These are phyloP conservation scores for Circinella umbellata DNA, from an alignment of 371 early-diverging fungal genomes.

Conservation along the genomic window DNA sequence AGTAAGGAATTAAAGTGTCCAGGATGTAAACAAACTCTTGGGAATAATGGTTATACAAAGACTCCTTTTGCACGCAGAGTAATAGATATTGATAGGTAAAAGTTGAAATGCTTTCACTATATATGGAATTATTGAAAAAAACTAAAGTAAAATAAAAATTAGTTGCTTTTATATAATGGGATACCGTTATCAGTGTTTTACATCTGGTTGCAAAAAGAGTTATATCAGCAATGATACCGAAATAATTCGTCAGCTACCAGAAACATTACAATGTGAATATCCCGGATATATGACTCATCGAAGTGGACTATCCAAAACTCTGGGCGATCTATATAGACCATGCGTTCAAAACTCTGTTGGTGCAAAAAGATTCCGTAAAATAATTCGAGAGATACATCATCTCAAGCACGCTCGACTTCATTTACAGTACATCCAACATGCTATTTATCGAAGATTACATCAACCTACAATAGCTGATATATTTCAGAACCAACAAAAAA, in stretches of 20 bases:
- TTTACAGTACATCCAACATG: background rate
- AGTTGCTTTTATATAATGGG: constrained; percentile 3
- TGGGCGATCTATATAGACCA: background rate
- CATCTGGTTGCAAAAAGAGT: too few species aligned
- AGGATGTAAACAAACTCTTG: background rate
- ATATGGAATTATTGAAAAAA: background rate
- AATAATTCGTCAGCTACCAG: too few species aligned
- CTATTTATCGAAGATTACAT: background rate
- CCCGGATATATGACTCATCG: too few species aligned
- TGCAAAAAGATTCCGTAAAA: background rate
- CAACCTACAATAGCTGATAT: too few species aligned
- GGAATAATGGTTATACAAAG: background rate
- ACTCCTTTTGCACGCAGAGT: background rate
- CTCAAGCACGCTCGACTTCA: background rate
- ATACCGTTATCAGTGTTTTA: background rate
- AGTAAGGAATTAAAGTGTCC: background rate
- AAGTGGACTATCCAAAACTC: background rate
- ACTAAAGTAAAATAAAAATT: background rate
- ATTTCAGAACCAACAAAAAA: too few species aligned
- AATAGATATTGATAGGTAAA: background rate
- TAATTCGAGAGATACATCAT: background rate
- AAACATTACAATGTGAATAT: too few species aligned
- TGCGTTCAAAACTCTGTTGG: constrained; percentile 4
- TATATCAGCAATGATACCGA: too few species aligned
- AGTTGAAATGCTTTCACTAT: background rate